phyloP scores from a whole-genome alignment of 176 grass and related monocot genomes.

The Raddia guianensis region DNA sequence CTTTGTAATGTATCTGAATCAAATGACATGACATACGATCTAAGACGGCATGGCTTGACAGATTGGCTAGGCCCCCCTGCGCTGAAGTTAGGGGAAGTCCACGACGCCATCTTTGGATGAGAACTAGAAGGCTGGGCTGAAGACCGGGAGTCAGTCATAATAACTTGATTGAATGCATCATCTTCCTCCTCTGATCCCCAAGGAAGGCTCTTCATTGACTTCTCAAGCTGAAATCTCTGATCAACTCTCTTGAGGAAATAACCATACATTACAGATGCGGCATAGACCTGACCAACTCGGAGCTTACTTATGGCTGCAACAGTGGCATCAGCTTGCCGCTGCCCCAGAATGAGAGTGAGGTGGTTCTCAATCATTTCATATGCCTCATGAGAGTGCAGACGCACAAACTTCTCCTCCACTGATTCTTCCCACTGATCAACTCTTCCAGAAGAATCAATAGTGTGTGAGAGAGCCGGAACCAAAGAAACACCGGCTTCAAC shows the following conservation, averaged over 20 bases:
- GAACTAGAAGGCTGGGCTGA: conserved; percentile 42
- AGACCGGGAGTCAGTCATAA: conserved; percentile 50
- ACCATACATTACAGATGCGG: conserved; percentile 97
- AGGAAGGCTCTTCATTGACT: conserved; percentile 84
- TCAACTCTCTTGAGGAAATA: conserved; percentile 98
- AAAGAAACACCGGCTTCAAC: conserved; percentile 82
- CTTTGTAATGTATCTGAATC: conserved; percentile 88
- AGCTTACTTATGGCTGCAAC: conserved; percentile 94
- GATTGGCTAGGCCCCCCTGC: conserved; percentile 47
- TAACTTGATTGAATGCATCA: conserved; percentile 56
- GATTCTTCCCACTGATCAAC: conserved; percentile 59
- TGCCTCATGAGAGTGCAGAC: conserved; percentile 71
- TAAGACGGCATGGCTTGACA: conserved; percentile 73
- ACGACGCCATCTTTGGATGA: conserved; percentile 62
- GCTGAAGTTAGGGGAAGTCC: conserved; percentile 50
- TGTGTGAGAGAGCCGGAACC: conserved; percentile 64
- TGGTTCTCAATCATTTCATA: conserved; percentile 99
- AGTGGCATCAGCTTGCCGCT: conserved; percentile 60
- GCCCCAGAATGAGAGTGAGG: conserved; percentile 84
- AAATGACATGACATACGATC: conserved; percentile 94
- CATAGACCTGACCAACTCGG: conserved; percentile 89
- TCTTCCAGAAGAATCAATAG: conserved; percentile 59
- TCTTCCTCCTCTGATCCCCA: conserved; percentile 69
- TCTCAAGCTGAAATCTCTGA: conserved; percentile 94
- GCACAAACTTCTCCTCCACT: conserved; percentile 69